phyloP scores from a whole-genome alignment of 768 basidiomycete genomes.

The Suillus decipiens region DNA sequence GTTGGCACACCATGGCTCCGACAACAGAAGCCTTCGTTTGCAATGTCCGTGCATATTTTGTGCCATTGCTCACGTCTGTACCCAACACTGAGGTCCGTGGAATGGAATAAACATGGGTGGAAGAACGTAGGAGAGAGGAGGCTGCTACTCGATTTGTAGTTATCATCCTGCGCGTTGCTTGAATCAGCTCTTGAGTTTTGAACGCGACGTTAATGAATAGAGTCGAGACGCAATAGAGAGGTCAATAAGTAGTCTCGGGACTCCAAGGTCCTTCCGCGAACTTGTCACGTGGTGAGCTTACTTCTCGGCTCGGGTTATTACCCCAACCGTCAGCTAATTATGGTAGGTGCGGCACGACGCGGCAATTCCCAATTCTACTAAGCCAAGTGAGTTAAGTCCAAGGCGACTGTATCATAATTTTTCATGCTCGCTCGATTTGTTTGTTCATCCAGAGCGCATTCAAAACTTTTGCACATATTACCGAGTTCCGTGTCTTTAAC shows the following conservation, averaged over 20 bases:
- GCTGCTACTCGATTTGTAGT: constrained; percentile 30
- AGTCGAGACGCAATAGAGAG: neutral
- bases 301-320: neutral
- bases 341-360: no score
- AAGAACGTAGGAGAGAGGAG: constrained; percentile 24
- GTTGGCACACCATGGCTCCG: neutral
- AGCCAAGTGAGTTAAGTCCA: neutral
- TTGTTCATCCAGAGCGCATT: neutral
- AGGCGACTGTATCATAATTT: neutral
- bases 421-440: constrained; percentile 1
- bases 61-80: neutral
- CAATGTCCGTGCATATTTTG: constrained; percentile 2
- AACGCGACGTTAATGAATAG: neutral
- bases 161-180: constrained; percentile 25
- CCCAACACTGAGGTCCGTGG: constrained; percentile 1
- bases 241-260: constrained; percentile 1
- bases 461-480: neutral
- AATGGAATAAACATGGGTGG: neutral
- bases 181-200: neutral
- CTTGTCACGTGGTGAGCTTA: neutral
- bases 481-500: neutral
- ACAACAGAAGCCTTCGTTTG: neutral
- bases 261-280: constrained; percentile 5
- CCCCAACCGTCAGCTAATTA: no score
- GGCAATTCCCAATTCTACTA: no score